These are phyloP conservation scores for Protomyces gravidus DNA, from an alignment of 1,139 yeast species.

Conservation along the genomic window DNA sequence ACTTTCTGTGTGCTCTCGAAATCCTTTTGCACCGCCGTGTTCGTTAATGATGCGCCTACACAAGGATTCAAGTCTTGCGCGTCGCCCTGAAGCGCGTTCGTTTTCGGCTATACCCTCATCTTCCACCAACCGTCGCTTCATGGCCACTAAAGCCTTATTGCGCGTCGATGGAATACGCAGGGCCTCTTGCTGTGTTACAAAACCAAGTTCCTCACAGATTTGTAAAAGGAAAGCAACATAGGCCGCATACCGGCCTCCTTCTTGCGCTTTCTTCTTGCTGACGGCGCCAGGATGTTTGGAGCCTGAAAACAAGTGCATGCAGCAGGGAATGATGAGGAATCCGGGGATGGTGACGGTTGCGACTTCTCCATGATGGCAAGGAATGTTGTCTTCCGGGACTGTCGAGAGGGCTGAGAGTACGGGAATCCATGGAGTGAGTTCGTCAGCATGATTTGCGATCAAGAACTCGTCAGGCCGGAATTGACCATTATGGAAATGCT, in stretches of 20 bases:
- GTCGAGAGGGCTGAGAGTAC: conserved; percentile 43
- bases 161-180: conserved; percentile 90
- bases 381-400: neutral
- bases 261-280: conserved; percentile 38
- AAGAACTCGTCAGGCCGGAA: conserved; percentile 68
- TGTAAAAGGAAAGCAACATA: conserved; percentile 68
- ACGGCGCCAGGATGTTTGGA: conserved; percentile 67
- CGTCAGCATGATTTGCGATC: conserved; percentile 95
- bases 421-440: conserved; percentile 93
- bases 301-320: conserved; percentile 83
- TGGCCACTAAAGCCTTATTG: conserved; percentile 83
- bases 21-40: conserved; percentile 87
- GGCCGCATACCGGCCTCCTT: conserved; percentile 26
- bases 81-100: neutral
- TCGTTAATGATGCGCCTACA: conserved; percentile 49
- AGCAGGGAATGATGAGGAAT: conserved; percentile 89
- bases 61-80: neutral
- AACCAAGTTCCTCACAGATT: conserved; percentile 64
- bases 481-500: conserved; percentile 47
- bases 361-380: conserved; percentile 31
- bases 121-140: conserved; percentile 34
- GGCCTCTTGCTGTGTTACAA: conserved; percentile 83
- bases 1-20: conserved; percentile 48
- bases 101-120: neutral
- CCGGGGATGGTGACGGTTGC: conserved; percentile 44